A percentile compares a stretch with the other conserved stretches of the same genome.
phyloP scores from a whole-genome alignment of 192 early-diverging fungal genomes.

The Blastocladiella britannica region DNA sequence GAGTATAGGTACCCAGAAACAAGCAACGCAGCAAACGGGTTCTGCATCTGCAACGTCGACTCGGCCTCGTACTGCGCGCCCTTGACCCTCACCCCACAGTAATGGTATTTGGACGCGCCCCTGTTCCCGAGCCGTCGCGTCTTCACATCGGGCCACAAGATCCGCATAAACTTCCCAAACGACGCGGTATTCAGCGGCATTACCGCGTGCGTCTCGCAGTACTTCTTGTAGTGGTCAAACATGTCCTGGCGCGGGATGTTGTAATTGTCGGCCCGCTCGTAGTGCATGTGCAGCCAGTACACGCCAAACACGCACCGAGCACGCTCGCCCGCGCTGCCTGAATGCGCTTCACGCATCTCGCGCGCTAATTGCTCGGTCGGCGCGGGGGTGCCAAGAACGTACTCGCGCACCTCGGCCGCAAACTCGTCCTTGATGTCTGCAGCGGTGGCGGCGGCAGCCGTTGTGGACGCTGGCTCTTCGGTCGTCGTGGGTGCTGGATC shows the following conservation, averaged over 20 bases:
- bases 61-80: slow-evolving; percentile 6
- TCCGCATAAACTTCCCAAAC: slow-evolving; percentile 26
- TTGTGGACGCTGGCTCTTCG: too few relatives aligned
- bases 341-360: too few relatives aligned
- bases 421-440: too few relatives aligned
- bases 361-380: too few relatives aligned
- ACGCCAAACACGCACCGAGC: too few relatives aligned
- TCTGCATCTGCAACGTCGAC: slow-evolving; percentile 2
- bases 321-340: too few relatives aligned
- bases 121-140: slow-evolving; percentile 23
- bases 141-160: slow-evolving; percentile 23
- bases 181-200: slow-evolving; percentile 26
- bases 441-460: too few relatives aligned
- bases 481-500: too few relatives aligned
- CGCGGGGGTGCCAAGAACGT: too few relatives aligned
- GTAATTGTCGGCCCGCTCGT: slow-evolving; percentile 14
- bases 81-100: slow-evolving; percentile 15
- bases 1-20: background rate
- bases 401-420: too few relatives aligned
- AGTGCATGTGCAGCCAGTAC: slow-evolving; percentile 20
- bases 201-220: slow-evolving; percentile 12
- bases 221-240: slow-evolving; percentile 21
- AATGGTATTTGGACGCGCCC: slow-evolving; percentile 26
- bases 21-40: slow-evolving; percentile 2
- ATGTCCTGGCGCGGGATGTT: slow-evolving; percentile 20